Percentiles rank a stretch among this genome's conserved stretches.
Evolutionary conservation across 1,284 basidiomycete genomes (phyloP).

Genomic region (Melampsora americana): DNA sequence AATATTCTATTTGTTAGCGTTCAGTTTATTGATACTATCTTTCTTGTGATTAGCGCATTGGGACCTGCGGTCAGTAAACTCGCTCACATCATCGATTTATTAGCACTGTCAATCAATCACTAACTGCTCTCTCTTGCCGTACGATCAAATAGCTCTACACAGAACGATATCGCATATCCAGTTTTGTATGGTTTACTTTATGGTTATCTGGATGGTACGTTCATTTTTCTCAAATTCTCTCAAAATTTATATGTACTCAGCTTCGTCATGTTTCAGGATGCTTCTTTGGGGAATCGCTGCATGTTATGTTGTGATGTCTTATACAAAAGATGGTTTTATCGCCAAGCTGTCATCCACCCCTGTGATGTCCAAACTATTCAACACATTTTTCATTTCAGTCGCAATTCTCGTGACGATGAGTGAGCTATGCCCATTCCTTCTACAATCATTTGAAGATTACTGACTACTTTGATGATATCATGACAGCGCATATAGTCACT

Average conservation of each 20-base stretch:
- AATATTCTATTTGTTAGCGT: neutral
- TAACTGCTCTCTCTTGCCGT: no score
- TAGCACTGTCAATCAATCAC: neutral
- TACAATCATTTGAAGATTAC: no score
- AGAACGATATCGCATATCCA: neutral
- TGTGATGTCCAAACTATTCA: neutral
- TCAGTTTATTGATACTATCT: neutral
- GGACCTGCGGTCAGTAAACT: neutral
- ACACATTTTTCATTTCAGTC: neutral
- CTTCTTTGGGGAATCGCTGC: neutral
- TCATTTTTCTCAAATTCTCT: neutral
- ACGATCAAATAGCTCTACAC: neutral
- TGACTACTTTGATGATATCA: no score
- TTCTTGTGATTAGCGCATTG: neutral
- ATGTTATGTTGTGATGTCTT: neutral
- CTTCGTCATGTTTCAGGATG: neutral
- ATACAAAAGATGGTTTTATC: neutral
- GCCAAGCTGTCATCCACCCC: neutral
- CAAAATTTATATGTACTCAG: neutral
- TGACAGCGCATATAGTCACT: no score
- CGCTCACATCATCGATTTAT: neutral
- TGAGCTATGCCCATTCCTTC: no score
- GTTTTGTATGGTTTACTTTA: neutral
- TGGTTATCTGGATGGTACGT: conserved; percentile 3
- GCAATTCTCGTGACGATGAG: no score